Base-by-base conservation (phyloP, 257 asterid species). In the Plantago major region DNA sequence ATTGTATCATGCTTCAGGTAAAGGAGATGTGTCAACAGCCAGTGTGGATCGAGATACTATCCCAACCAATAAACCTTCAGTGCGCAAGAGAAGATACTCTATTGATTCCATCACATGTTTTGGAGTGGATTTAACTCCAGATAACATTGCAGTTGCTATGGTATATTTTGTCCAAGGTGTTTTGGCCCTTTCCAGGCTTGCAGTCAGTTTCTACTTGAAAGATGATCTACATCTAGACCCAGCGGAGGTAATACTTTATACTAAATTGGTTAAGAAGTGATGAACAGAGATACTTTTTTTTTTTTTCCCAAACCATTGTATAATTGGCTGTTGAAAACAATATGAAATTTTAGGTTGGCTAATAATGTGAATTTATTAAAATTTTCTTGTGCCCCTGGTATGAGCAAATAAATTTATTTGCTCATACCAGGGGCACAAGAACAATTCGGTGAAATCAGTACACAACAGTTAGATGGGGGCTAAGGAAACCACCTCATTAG, bases 111-210 rank as follows among this genome's bases (percentile, higher is more conserved):
- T 85, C 59, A 74, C 67, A 50, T 79, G 78, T 76, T 87, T 89
- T 26, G 99, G 97, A 48, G 97, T 89, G 67, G 89, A 89, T 64
- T 81, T 93, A 65, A 81, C 92, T 44, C 95, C 99, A 42, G 97
- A 89, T 79, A 89, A 58, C 69, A 72, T 93, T 72, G 99, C 99
- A 5, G 97, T 93, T 69, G 99, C 97, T 40, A 89, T 89, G 99
- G 99, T 93, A 66, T 93, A 93, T 76, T 93, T 93, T 64, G 99
- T 93, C 57, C 99, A 93, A 81, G 99, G 99, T 28, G 99, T 93
- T 66, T 71, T 93, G 74, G 95, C 95, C 69, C 95, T 93, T 48
- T 68, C 99, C 30, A 82, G 96, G 73, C 88, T 93, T 69, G 99
- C 97, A 65, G 96, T 89, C 68, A 93, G 72, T 78, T 93, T 93